Percentiles rank a stretch among this genome's conserved stretches.
phyloP scores from a whole-genome alignment of 2,329 filamentous ascomycete genomes.

The Diaporthe sp. region DNA sequence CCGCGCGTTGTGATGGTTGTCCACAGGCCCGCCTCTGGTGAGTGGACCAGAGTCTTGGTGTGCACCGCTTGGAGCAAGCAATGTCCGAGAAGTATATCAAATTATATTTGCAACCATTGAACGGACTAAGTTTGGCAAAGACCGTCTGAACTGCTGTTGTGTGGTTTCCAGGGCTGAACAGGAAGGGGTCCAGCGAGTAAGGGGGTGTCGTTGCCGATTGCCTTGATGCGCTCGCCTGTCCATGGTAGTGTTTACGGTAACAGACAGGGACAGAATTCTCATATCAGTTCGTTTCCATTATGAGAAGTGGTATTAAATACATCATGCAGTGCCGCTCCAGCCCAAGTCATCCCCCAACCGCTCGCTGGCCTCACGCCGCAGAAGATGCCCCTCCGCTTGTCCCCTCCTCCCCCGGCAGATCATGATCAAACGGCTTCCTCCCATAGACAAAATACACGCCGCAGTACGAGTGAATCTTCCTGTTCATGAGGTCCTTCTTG shows the following conservation, averaged over 20 bases:
- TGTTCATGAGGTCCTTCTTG: conserved; percentile 50
- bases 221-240: background rate
- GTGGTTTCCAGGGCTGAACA: background rate
- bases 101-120: background rate
- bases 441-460: conserved; percentile 48
- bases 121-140: background rate
- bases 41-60: background rate
- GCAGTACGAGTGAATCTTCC: conserved; percentile 51
- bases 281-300: no score
- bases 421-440: conserved; percentile 32
- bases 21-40: background rate
- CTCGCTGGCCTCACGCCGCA: background rate
- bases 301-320: background rate
- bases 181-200: background rate
- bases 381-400: background rate
- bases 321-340: background rate
- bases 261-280: background rate
- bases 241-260: background rate
- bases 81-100: no score
- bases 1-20: background rate
- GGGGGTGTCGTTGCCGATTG: background rate
- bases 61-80: background rate
- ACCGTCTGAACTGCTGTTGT: background rate
- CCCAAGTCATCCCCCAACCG: no score
- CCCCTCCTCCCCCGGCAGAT: background rate